These are phyloP conservation scores for Tetrahymena elliotti DNA, from an alignment of 73 alveolate species.

Conservation along the genomic window DNA sequence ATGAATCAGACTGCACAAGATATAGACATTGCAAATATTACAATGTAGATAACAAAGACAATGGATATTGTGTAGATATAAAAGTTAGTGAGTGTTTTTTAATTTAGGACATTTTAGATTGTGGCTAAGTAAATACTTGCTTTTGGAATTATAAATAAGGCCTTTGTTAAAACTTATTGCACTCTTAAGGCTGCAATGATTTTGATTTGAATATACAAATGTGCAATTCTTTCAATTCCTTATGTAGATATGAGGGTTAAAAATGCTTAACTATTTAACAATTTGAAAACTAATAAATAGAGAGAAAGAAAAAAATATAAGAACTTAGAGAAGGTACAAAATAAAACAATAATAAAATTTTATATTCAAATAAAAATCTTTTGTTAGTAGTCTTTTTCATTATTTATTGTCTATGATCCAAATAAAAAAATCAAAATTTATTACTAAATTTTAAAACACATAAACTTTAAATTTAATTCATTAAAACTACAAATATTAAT, in stretches of 20 bases:
- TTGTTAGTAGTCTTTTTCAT: neutral
- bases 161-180: neutral
- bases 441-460: no score
- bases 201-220: neutral
- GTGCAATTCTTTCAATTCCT: neutral
- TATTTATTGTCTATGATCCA: neutral
- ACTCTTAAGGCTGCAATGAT: neutral
- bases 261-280: neutral
- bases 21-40: neutral
- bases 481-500: no score
- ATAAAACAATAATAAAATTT: neutral
- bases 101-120: neutral
- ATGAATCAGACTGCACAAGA: neutral
- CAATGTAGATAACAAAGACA: neutral
- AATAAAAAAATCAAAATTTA: no score
- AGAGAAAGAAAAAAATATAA: neutral
- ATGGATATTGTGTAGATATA: neutral
- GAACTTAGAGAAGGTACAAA: neutral
- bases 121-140: neutral
- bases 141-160: neutral
- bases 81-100: neutral
- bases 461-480: no score
- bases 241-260: neutral
- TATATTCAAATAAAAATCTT: no score
- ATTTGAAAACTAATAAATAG: neutral